Percentiles rank a stretch among this genome's conserved stretches.
Evolutionary conservation across 768 basidiomycete species (phyloP).

Genomic region (Rossbeevera mucosa): DNA sequence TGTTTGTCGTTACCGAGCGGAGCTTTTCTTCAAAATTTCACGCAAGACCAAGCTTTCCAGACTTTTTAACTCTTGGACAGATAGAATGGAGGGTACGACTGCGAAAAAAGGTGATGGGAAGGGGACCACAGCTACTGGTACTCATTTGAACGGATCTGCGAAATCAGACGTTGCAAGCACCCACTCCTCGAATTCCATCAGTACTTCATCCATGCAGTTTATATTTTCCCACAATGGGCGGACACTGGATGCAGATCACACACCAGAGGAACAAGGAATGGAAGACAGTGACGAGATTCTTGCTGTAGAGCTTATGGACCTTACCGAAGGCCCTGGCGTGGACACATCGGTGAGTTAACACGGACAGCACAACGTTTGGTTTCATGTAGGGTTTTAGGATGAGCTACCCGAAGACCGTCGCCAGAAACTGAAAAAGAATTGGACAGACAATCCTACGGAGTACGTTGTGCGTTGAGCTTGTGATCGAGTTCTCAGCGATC

Average conservation of each 20-base stretch:
- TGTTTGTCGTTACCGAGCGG: constrained; percentile 82
- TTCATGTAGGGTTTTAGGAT: constrained; percentile 41
- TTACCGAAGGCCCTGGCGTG: constrained; percentile 62
- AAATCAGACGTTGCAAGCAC: constrained; percentile 49
- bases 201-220: constrained; percentile 61
- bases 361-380: not conserved
- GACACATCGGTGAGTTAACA: constrained; percentile 56
- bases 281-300: constrained; percentile 87
- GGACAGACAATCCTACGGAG: constrained; percentile 74
- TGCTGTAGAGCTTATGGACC: constrained; percentile 87
- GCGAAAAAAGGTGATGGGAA: constrained; percentile 43
- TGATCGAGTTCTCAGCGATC: not conserved
- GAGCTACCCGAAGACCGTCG: constrained; percentile 59
- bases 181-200: constrained; percentile 37
- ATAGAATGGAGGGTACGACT: constrained; percentile 69
- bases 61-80: constrained; percentile 84
- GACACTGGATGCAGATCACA: constrained; percentile 73
- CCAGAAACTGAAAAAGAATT: constrained; percentile 75
- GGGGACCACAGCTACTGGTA: constrained; percentile 18
- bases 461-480: constrained; percentile 34
- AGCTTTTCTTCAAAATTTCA: constrained; percentile 89
- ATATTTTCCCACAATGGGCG: constrained; percentile 82
- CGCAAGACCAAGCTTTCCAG: constrained; percentile 83
- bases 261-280: constrained; percentile 82
- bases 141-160: constrained; percentile 44